phyloP scores from a whole-genome alignment of 2,329 filamentous ascomycete species.

The Penicillium decumbens region DNA sequence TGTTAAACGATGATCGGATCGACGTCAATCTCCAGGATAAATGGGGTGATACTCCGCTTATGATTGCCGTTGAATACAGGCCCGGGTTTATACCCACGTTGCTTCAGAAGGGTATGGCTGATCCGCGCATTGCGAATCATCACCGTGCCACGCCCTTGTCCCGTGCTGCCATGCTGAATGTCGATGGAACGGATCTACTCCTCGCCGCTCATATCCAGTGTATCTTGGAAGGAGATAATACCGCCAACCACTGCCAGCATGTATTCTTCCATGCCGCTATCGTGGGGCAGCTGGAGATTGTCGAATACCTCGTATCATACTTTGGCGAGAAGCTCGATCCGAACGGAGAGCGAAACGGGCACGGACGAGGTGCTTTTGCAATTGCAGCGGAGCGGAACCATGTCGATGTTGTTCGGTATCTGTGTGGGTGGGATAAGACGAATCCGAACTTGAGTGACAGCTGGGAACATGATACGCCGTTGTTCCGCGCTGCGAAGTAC shows the following conservation, averaged over 20 bases:
- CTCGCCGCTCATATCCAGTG: constrained; percentile 17
- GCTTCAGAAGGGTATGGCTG: constrained; percentile 8
- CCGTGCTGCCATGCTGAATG: constrained; percentile 7
- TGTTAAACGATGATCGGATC: constrained; percentile 15
- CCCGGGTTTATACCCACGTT: constrained; percentile 10
- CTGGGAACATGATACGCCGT: constrained; percentile 19
- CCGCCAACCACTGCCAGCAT: constrained; percentile 16
- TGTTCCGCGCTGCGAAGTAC: constrained; percentile 15
- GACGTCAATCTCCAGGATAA: constrained; percentile 21
- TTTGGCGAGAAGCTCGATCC: constrained; percentile 19
- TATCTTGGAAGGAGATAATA: constrained; percentile 16
- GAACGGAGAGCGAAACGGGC: constrained; percentile 11
- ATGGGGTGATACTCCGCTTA: constrained; percentile 16
- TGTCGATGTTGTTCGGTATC: constrained; percentile 11
- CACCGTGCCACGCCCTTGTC: constrained; percentile 18
- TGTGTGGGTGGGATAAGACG: constrained; percentile 17
- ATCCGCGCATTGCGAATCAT: constrained; percentile 15
- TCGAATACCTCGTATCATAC: constrained; percentile 15
- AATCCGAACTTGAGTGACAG: constrained; percentile 19
- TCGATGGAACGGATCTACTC: constrained; percentile 6
- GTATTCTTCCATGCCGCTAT: constrained; percentile 23
- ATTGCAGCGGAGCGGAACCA: constrained; percentile 17
- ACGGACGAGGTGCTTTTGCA: constrained; percentile 18
- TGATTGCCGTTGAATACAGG: constrained; percentile 11
- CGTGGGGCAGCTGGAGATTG: constrained; percentile 17